Percentiles rank a stretch among this genome's conserved stretches.
These are phyloP conservation scores for Pythium rishiriense DNA, from an alignment of 352 stramenopile genomes.

Conservation along the genomic window DNA sequence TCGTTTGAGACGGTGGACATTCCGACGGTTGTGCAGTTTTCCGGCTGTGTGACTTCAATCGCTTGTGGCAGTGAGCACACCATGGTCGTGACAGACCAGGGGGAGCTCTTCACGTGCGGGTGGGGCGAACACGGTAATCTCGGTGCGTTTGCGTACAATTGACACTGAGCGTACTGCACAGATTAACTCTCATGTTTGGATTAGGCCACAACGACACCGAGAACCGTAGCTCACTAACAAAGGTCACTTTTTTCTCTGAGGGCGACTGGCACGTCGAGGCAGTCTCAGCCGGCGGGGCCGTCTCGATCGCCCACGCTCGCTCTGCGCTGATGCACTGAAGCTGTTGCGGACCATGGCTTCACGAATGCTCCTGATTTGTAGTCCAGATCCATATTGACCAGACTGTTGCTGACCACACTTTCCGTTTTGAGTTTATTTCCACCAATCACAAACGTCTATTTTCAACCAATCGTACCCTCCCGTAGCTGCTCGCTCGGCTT, in stretches of 20 bases:
- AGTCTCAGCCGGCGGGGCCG: constrained; percentile 54
- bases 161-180: not conserved
- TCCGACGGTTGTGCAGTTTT: constrained; percentile 30
- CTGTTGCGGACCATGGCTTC: constrained; percentile 1
- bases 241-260: constrained; percentile 49
- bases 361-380: not conserved
- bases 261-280: constrained; percentile 33
- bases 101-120: constrained; percentile 73
- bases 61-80: constrained; percentile 78
- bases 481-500: constrained; percentile 18
- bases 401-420: not conserved
- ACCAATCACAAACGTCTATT: constrained; percentile 11
- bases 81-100: constrained; percentile 49
- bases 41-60: constrained; percentile 35
- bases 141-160: constrained; percentile 34
- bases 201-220: constrained; percentile 59
- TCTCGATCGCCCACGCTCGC: constrained; percentile 50
- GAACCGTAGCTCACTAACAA: constrained; percentile 41
- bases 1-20: constrained; percentile 12
- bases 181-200: not conserved
- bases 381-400: not conserved
- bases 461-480: constrained; percentile 24
- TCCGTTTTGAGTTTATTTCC: constrained; percentile 12
- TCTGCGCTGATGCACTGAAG: not conserved
- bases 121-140: constrained; percentile 88